Evolutionary conservation across 768 basidiomycete genomes (phyloP).

Genomic region (Pleurotus pulmonarius): DNA sequence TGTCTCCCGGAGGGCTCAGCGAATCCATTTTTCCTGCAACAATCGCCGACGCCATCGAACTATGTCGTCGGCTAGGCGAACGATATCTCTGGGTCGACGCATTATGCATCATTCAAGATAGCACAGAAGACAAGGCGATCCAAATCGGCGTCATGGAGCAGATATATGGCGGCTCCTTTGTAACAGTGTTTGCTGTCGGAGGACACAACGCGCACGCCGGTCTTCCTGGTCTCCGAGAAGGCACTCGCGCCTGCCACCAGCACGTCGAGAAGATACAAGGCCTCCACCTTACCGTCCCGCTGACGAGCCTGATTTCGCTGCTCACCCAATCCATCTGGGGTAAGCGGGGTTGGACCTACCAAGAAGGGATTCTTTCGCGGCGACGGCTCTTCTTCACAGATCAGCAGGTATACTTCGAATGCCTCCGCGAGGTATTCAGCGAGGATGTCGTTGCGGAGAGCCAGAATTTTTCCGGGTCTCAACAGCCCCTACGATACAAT

Average conservation of each 20-base stretch:
- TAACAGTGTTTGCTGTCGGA: not conserved
- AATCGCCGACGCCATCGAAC: not conserved
- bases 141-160: not conserved
- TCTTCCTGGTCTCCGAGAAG: not conserved
- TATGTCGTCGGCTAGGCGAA: not conserved
- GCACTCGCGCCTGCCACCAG: not conserved
- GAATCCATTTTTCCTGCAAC: not conserved
- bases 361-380: not conserved
- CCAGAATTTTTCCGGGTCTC: not conserved
- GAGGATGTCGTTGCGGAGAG: slow-evolving; percentile 4
- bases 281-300: not conserved
- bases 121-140: not conserved
- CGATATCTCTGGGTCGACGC: slow-evolving; percentile 1
- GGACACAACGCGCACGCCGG: not conserved
- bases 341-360: not conserved
- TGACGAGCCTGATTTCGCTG: not conserved
- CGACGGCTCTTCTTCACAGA: not conserved
- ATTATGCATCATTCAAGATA: not conserved
- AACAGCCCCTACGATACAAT: not conserved
- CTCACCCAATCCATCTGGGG: not conserved
- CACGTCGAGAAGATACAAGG: not conserved
- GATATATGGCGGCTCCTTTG: not conserved
- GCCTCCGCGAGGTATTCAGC: not conserved
- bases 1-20: not conserved
- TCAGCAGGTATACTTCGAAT: not conserved